Conservation (phyloP, 805 yeast genomes). For the Spathaspora arborariae region DNA sequence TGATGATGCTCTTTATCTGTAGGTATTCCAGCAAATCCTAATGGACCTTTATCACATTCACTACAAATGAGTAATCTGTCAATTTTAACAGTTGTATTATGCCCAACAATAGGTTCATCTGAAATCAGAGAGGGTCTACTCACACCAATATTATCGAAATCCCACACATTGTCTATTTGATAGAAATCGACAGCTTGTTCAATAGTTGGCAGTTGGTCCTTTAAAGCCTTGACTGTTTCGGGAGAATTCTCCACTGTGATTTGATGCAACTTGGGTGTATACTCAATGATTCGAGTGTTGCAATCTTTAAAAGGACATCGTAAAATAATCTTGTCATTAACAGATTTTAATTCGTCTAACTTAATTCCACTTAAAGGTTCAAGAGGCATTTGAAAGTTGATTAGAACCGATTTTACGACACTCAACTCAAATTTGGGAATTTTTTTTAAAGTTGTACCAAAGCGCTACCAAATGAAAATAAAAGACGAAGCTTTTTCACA, state of each 20-base stretch:
- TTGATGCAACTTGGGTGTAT: conserved; percentile 1
- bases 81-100: conserved; percentile 21
- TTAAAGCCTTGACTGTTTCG: conserved; percentile 18
- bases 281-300: conserved; percentile 13
- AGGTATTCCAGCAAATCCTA: conserved; percentile 59
- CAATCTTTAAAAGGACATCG: conserved; percentile 20
- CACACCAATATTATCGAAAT: conserved; percentile 75
- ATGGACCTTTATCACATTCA: conserved; percentile 75
- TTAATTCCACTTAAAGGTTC: background rate
- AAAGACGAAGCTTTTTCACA: too few species aligned
- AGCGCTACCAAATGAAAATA: too few species aligned
- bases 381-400: conserved; percentile 3
- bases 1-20: conserved; percentile 24
- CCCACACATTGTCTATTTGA: conserved; percentile 62
- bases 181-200: conserved; percentile 28
- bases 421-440: background rate
- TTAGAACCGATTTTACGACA: background rate
- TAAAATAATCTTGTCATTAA: conserved; percentile 7
- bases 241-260: conserved; percentile 23
- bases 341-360: background rate
- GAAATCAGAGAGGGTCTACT: conserved; percentile 41
- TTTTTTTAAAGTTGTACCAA: too few species aligned
- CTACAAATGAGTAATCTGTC: conserved; percentile 63
- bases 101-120: conserved; percentile 12
- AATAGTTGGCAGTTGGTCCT: background rate